Conservation (phyloP, 1,284 basidiomycete genomes). For the Pisolithus thermaeus region DNA sequence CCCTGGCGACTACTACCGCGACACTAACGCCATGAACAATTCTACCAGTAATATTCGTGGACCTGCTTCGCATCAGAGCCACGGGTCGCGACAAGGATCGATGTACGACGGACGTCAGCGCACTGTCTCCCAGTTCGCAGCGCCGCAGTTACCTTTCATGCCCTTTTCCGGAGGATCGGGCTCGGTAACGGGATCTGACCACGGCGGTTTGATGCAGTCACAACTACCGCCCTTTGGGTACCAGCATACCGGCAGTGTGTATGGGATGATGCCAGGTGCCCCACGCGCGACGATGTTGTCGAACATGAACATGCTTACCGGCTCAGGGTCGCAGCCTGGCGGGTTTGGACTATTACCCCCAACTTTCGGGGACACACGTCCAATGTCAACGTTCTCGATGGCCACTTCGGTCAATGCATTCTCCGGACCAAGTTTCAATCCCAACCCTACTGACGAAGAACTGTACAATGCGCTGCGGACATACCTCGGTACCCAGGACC, state of each 20-base stretch:
- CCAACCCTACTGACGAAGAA: constrained; percentile 82
- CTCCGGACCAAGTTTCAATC: constrained; percentile 64
- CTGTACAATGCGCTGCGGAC: constrained; percentile 70
- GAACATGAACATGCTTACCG: constrained; percentile 57
- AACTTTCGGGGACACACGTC: constrained; percentile 42
- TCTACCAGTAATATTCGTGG: constrained; percentile 61
- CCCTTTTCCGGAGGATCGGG: constrained; percentile 59
- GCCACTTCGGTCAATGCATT: constrained; percentile 78
- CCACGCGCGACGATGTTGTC: constrained; percentile 63
- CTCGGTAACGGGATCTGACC: constrained; percentile 63
- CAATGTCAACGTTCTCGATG: constrained; percentile 78
- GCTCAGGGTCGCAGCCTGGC: constrained; percentile 38
- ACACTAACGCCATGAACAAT: constrained; percentile 66
- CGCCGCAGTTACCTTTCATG: constrained; percentile 68
- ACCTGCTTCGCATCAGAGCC: constrained; percentile 47
- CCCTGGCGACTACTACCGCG: constrained; percentile 76
- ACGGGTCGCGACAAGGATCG: constrained; percentile 51
- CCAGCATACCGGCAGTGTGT: constrained; percentile 60
- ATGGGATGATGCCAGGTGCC: constrained; percentile 48
- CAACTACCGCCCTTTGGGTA: constrained; percentile 50
- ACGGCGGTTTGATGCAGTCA: constrained; percentile 52
- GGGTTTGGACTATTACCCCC: constrained; percentile 37
- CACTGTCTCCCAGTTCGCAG: constrained; percentile 41
- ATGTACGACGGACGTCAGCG: constrained; percentile 32
- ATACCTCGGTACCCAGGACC: constrained; percentile 84